These are phyloP conservation scores for Xerocomus subilludens DNA, from an alignment of 1,284 basidiomycete genomes.

Conservation along the genomic window DNA sequence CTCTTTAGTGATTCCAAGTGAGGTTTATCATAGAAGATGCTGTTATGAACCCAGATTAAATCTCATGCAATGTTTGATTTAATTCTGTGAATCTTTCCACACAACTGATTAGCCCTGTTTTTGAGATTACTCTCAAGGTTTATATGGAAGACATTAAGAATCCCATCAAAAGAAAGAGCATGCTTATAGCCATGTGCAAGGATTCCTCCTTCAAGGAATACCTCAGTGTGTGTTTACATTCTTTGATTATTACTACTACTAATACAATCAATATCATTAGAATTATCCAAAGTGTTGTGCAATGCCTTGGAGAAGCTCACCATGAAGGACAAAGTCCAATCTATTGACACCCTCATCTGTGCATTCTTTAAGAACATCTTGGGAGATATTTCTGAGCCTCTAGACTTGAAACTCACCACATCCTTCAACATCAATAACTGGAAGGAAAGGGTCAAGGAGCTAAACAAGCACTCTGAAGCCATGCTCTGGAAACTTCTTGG, in stretches of 20 bases:
- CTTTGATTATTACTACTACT: neutral
- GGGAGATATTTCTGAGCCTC: neutral
- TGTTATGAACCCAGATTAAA: no score
- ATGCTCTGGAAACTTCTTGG: neutral
- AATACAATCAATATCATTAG: neutral
- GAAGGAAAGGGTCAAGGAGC: neutral
- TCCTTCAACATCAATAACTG: neutral
- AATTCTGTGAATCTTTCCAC: no score
- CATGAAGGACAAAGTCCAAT: neutral
- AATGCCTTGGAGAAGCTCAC: neutral
- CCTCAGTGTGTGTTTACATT: neutral
- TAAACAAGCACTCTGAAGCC: neutral
- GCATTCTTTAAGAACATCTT: neutral
- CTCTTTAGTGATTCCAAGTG: no score
- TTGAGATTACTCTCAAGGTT: no score
- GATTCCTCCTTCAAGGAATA: neutral
- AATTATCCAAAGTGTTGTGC: neutral
- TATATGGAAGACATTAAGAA: no score
- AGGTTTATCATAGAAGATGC: no score
- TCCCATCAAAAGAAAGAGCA: no score
- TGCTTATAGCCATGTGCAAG: neutral
- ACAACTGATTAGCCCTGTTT: no score
- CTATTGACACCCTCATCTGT: neutral
- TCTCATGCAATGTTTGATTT: no score
- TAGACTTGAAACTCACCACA: neutral